Percentiles rank a stretch among this genome's conserved stretches.
These are phyloP conservation scores for Rasamsonia emersonii DNA, from an alignment of 2,329 filamentous ascomycete genomes.

Conservation along the genomic window DNA sequence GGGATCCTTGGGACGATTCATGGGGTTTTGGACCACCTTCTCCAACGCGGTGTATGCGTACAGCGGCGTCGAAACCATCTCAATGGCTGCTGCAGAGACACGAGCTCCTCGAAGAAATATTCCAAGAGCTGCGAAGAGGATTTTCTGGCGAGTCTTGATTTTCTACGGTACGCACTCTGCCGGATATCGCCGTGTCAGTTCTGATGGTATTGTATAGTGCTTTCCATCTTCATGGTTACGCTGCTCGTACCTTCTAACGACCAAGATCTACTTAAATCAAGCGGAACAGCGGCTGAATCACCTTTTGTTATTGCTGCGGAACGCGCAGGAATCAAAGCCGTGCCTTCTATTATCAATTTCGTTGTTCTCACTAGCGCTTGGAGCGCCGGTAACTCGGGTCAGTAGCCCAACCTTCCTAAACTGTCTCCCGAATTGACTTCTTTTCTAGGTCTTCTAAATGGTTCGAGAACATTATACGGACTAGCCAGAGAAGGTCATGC, in stretches of 20 bases:
- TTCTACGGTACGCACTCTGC: slow-evolving; percentile 28
- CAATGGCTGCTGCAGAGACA: slow-evolving; percentile 34
- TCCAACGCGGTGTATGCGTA: slow-evolving; percentile 35
- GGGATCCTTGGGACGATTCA: slow-evolving; percentile 25
- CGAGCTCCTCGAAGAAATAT: slow-evolving; percentile 31
- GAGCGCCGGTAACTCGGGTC: slow-evolving; percentile 35
- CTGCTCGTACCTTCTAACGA: slow-evolving; percentile 16
- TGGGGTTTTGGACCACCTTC: slow-evolving; percentile 29
- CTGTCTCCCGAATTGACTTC: no score
- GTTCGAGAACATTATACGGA: slow-evolving; percentile 52
- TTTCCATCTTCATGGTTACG: slow-evolving; percentile 18
- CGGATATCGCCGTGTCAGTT: no score
- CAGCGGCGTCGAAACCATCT: slow-evolving; percentile 33
- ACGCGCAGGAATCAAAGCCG: slow-evolving; percentile 23
- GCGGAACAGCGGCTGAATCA: slow-evolving; percentile 22
- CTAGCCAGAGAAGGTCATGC: slow-evolving; percentile 53
- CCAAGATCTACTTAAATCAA: slow-evolving; percentile 14
- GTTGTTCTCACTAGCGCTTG: slow-evolving; percentile 31
- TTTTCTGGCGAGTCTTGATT: slow-evolving; percentile 30
- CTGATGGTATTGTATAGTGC: no score
- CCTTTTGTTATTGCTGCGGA: slow-evolving; percentile 29
- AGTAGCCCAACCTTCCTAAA: no score
- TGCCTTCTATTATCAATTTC: slow-evolving; percentile 27
- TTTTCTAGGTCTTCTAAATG: slow-evolving; percentile 30
- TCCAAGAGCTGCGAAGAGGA: slow-evolving; percentile 33